These are phyloP conservation scores for Aegilops longissima DNA, from an alignment of 176 grass and related monocot species.

Conservation along the genomic window DNA sequence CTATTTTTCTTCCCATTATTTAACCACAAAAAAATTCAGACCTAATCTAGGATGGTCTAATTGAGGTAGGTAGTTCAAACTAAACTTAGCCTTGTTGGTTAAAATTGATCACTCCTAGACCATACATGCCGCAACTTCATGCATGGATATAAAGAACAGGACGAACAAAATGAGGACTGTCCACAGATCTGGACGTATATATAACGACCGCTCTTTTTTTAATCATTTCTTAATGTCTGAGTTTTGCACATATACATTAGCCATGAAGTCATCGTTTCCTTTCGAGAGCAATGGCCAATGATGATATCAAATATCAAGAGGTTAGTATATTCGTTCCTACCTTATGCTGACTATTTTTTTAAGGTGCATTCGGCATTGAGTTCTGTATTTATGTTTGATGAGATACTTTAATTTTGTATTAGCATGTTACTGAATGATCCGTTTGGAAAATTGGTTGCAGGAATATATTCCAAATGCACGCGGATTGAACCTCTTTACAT, in stretches of 20 bases:
- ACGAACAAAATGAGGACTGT: neutral
- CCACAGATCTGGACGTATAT: neutral
- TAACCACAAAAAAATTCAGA: neutral
- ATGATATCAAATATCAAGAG: slow-evolving; percentile 60
- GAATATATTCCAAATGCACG: slow-evolving; percentile 56
- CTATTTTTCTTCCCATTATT: neutral
- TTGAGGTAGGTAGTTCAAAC: neutral
- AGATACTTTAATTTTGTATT: neutral
- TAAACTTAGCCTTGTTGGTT: neutral
- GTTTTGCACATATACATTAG: neutral
- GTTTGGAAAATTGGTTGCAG: slow-evolving; percentile 11
- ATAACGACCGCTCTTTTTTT: neutral
- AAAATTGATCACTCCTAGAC: neutral
- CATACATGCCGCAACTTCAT: neutral
- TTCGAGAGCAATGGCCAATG: neutral
- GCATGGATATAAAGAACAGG: neutral
- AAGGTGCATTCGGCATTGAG: neutral
- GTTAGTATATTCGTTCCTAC: slow-evolving; percentile 6
- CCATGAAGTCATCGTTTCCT: neutral
- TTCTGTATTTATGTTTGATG: neutral
- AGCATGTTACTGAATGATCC: neutral
- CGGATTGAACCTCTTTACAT: slow-evolving; percentile 57
- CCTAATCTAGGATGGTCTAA: neutral
- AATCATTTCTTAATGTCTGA: neutral
- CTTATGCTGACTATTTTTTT: neutral